Percentiles rank a stretch among this genome's conserved stretches.
Conservation (phyloP, 352 stramenopile species). For the Pythium aristosporum region DNA sequence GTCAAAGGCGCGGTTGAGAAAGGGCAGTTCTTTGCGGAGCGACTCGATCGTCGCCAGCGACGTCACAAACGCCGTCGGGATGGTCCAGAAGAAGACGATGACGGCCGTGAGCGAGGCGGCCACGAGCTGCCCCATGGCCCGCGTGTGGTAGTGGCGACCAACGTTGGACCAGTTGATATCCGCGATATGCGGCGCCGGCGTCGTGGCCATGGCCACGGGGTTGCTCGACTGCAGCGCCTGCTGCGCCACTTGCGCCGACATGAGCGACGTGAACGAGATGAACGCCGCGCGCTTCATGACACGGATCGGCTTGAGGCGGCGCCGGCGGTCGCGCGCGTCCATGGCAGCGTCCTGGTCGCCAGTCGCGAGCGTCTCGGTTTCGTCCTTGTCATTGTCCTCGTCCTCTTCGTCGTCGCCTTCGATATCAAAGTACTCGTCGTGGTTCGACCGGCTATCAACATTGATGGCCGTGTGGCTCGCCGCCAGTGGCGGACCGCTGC, state of each 20-base stretch:
- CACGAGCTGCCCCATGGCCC: conserved; percentile 46
- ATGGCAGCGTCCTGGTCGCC: conserved; percentile 47
- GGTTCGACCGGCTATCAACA: not conserved
- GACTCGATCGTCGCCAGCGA: conserved; percentile 72
- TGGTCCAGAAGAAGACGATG: conserved; percentile 85
- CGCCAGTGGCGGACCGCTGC: not conserved
- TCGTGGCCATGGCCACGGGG: conserved; percentile 49
- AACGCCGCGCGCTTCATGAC: conserved; percentile 74
- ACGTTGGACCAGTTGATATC: conserved; percentile 84
- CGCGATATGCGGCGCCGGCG: conserved; percentile 50
- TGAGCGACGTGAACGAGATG: conserved; percentile 75
- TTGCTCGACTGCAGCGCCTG: conserved; percentile 65
- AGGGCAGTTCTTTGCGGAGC: conserved; percentile 55
- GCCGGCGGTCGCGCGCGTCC: conserved; percentile 42
- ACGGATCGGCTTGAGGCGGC: conserved; percentile 49
- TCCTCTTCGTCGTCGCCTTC: conserved; percentile 6
- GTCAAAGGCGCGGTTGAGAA: conserved; percentile 62
- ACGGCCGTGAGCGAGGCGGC: conserved; percentile 50
- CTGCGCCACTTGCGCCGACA: conserved; percentile 67
- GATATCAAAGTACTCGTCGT: not conserved
- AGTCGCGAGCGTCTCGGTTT: conserved; percentile 18
- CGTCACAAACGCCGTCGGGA: conserved; percentile 74
- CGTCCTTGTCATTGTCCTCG: conserved; percentile 28
- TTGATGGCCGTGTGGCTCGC: conserved; percentile 11
- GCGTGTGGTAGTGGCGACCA: conserved; percentile 51